phyloP scores from a whole-genome alignment of 1,139 yeast genomes.

The Yarrowia galli region DNA sequence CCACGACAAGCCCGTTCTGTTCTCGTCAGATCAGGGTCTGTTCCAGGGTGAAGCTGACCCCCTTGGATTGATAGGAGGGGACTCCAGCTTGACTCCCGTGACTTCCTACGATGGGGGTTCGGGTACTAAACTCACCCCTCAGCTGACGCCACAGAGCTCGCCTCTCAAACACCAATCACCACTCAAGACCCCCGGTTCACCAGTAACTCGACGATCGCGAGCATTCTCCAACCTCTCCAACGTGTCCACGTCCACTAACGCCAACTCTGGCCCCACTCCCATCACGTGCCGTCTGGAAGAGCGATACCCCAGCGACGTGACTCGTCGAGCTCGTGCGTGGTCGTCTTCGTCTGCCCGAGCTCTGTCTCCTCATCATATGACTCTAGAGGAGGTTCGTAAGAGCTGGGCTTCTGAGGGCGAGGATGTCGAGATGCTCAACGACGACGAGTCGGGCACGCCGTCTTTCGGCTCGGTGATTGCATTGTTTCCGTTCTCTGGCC shows the following conservation, averaged over 20 bases:
- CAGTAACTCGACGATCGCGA: constrained; percentile 1
- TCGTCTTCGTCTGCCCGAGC: constrained; percentile 46
- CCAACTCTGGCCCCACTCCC: constrained; percentile 24
- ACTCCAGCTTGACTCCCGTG: constrained; percentile 4
- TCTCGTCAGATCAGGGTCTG: constrained; percentile 46
- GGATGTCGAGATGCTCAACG: constrained; percentile 29
- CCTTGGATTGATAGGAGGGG: constrained; percentile 8
- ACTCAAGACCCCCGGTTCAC: not conserved
- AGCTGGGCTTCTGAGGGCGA: constrained; percentile 28
- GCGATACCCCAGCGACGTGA: constrained; percentile 21
- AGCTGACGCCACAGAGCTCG: constrained; percentile 5
- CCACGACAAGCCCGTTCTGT: constrained; percentile 42
- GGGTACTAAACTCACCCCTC: constrained; percentile 3
- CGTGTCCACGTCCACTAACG: constrained; percentile 12
- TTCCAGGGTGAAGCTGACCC: constrained; percentile 46
- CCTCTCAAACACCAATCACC: constrained; percentile 6
- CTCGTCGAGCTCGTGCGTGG: constrained; percentile 44
- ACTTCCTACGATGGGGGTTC: constrained; percentile 15
- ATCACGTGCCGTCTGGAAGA: constrained; percentile 28
- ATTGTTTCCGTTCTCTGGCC: constrained; percentile 51
- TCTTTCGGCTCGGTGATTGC: constrained; percentile 49
- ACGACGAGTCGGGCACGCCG: constrained; percentile 38
- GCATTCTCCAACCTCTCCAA: constrained; percentile 17
- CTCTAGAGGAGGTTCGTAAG: constrained; percentile 18
- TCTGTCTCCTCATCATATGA: constrained; percentile 41